Base-by-base conservation (phyloP, 2,329 filamentous ascomycete genomes). In the Teratosphaeria epicoccoides region DNA sequence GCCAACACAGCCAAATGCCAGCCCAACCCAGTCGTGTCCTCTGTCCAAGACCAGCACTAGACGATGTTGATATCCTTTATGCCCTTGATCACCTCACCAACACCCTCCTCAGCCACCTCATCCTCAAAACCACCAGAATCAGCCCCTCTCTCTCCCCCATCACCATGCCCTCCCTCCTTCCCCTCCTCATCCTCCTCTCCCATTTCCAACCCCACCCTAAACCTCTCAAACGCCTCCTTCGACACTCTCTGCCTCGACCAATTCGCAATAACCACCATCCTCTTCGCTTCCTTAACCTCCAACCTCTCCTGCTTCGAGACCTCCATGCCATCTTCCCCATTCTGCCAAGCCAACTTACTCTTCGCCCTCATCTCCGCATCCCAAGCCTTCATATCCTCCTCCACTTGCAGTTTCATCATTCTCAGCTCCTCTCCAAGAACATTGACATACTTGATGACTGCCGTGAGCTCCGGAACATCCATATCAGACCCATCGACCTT, bases 161-260 rank as follows among this genome's bases (percentile, higher is more conserved):
- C 33, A 20, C 14, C 33, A 20, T n/a, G n/a, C n/a, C n/a, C n/a
- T n/a, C 14, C 33, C 4, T 10, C 9, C 26, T 37, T 14, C 4
- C 17, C 33, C 33, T 40, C 14, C 33, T 7, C 33, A 20, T 17
- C 33, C n/a, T 17, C 33, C 33, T 17, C 14, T 17, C 14, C n/a
- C 33, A 4, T 37, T 14, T n/a, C 29, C 29, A 37, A 37, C 29
- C 63, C 14, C 4, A 14, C 4, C 29, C 29, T 14, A 37, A 37
- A 40, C 33, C 14, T 20, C 33, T 9, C 14, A 40, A 40, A 40
- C 33, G 33, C 33, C 33, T 40, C 33, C 14, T 17, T 17, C 14
- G n/a, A 7, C 33, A 17, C 33, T 17, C 33, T 3, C n/a, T 17
- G n/a, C 33, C n/a, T 7, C 14, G 6, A 14, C 33, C 33, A 40